These are phyloP conservation scores for Entamoeba invadens DNA, from an alignment of 208 protist genomes.

Conservation along the genomic window DNA sequence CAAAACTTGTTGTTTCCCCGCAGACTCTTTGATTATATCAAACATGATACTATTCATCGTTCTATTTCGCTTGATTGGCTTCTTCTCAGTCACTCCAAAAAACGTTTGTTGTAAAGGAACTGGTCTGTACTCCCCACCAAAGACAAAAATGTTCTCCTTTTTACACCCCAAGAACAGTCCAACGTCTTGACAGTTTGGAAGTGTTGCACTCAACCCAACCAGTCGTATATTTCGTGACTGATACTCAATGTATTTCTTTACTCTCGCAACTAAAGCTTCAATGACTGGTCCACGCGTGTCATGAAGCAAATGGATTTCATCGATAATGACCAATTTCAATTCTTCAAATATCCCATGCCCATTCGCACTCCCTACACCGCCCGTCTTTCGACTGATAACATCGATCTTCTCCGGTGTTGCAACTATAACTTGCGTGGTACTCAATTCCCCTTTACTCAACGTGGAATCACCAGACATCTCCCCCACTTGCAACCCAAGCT, in stretches of 20 bases:
- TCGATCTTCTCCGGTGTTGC: slow-evolving; percentile 99
- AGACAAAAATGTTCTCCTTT: slow-evolving; percentile 51
- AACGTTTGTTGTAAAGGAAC: slow-evolving; percentile 89
- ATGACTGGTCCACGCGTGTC: slow-evolving; percentile 92
- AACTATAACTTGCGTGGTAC: slow-evolving; percentile 84
- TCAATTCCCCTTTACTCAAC: slow-evolving; percentile 80
- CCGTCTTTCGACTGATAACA: slow-evolving; percentile 91
- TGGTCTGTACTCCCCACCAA: slow-evolving; percentile 65
- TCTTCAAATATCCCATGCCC: slow-evolving; percentile 25
- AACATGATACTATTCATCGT: slow-evolving; percentile 91
- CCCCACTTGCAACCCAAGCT: slow-evolving; percentile 42
- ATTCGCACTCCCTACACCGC: slow-evolving; percentile 49
- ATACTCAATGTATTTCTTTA: slow-evolving; percentile 54
- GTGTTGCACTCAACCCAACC: slow-evolving; percentile 92
- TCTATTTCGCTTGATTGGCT: slow-evolving; percentile 59
- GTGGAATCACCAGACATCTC: slow-evolving; percentile 65
- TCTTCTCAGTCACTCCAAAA: slow-evolving; percentile 80
- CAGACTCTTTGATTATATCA: not conserved
- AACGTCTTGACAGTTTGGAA: slow-evolving; percentile 97
- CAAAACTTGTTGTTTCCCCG: not conserved
- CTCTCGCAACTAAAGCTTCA: slow-evolving; percentile 88
- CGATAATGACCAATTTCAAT: slow-evolving; percentile 74
- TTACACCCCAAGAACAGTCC: slow-evolving; percentile 85
- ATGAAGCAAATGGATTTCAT: slow-evolving; percentile 96
- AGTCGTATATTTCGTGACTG: slow-evolving; percentile 65